These are phyloP conservation scores for Styphnolobium japonicum DNA, from an alignment of 306 rosid genomes.

Conservation along the genomic window DNA sequence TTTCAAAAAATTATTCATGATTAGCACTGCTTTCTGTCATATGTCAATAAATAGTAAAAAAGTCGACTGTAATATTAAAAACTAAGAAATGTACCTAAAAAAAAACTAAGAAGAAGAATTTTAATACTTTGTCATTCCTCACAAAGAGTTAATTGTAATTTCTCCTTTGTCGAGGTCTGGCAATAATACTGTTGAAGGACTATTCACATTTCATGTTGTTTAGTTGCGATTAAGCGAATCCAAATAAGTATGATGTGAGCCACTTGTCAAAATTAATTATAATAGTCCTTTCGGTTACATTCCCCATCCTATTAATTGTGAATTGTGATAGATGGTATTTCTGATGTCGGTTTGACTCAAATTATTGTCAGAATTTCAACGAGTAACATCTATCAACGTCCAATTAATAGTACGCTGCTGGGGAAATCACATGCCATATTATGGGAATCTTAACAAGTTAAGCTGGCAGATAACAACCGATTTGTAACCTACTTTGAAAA, in stretches of 20 bases:
- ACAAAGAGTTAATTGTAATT: too few relatives aligned
- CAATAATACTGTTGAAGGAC: too few relatives aligned
- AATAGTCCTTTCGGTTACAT: neutral
- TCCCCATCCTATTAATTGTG: constrained; percentile 7
- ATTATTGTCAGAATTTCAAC: neutral
- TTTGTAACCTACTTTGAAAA: neutral
- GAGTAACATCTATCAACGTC: constrained; percentile 12
- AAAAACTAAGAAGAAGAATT: too few relatives aligned
- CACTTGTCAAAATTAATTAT: neutral
- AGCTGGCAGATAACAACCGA: neutral
- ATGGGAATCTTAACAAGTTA: neutral
- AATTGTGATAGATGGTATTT: constrained; percentile 14
- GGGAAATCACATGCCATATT: neutral
- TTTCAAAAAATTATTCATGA: too few relatives aligned
- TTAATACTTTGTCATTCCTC: too few relatives aligned
- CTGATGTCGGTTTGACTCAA: neutral
- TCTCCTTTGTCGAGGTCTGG: too few relatives aligned
- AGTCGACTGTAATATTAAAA: too few relatives aligned
- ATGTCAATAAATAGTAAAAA: too few relatives aligned
- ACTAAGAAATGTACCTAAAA: too few relatives aligned
- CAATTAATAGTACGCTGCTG: neutral
- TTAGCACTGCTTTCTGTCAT: too few relatives aligned
- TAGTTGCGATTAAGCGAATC: neutral
- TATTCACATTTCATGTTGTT: neutral
- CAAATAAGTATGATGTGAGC: constrained; percentile 4